A percentile compares a stretch with the other conserved stretches of the same genome.
Conservation (phyloP, 129 eudicot species). For the Centrapalus pauciflorus region DNA sequence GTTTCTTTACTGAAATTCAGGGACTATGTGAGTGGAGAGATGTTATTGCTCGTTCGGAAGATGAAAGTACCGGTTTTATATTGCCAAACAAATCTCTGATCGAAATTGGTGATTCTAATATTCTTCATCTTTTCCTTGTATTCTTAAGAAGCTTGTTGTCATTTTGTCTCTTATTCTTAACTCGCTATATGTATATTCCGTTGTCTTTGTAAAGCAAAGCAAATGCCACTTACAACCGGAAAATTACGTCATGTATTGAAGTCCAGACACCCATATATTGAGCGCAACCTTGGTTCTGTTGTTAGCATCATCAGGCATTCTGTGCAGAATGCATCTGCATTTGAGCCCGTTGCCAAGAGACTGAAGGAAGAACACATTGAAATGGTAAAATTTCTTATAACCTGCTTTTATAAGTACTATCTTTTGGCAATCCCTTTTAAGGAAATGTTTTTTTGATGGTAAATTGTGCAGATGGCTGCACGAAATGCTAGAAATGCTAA, state of each 20-base stretch:
- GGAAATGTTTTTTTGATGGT: neutral
- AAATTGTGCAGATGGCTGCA: conserved; percentile 31
- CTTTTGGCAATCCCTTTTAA: neutral
- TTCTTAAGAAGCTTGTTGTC: neutral
- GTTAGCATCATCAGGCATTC: conserved; percentile 70
- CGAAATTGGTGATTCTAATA: conserved; percentile 60
- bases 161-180: conserved; percentile 5
- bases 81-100: conserved; percentile 81
- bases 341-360: conserved; percentile 62
- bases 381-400: conserved; percentile 27
- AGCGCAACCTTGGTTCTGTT: conserved; percentile 61
- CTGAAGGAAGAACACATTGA: conserved; percentile 51
- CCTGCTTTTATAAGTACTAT: neutral
- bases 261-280: conserved; percentile 60
- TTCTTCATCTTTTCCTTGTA: neutral
- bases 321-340: conserved; percentile 51
- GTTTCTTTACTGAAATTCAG: conserved; percentile 30
- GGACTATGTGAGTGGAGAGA: conserved; percentile 91
- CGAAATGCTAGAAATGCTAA: conserved; percentile 27
- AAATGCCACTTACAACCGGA: conserved; percentile 74
- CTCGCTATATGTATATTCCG: neutral
- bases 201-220: conserved; percentile 54
- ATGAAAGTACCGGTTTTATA: conserved; percentile 94
- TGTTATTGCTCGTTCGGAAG: conserved; percentile 73
- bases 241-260: conserved; percentile 52